Base-by-base conservation (phyloP, 1,139 yeast genomes). In the Pichia sp. region DNA sequence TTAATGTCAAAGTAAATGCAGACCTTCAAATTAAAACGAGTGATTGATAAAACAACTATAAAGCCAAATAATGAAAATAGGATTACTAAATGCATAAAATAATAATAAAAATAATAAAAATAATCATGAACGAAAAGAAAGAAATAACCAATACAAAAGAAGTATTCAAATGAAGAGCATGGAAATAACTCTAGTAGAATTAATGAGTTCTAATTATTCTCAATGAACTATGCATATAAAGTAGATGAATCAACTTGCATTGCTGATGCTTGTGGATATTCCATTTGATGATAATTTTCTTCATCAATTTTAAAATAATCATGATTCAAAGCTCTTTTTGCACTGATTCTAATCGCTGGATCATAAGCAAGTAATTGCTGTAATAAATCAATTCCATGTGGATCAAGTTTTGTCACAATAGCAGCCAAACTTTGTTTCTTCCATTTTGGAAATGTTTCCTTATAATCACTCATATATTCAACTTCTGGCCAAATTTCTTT, bases 401-500 rank as follows among this genome's bases (percentile, higher is more conserved):
- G 67, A 63, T 89, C 97, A 50, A 92, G 73, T 28, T 79, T 77
- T 2, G 96, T 92, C n/a, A 90, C 92, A 48, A 77, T 76, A 42
- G 74, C 77, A 24, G 79, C 73, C 58, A 92, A 68, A 54, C 79
- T 78, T 65, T 84, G 86, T 58, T 81, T 80, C 45, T 75, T 70
- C 97, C 97, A 92, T 66, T 90, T 89, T 23, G 98, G 98, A 74
- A 92, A 92, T 16, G 96, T 87, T 41, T 94, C 79, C 67, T 92
- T 92, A 69, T 85, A 92, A 68, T 92, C 97, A 23, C 97, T 97
- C 63, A 94, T 73, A 58, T 87, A 82, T 43, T 84, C 80, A 44
- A 94, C 96, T 58, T 95, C 98, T 4, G 98, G 97, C 99, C 99
- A 92, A 30, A 79, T 73, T 48, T 84, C 87, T 62, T 89, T 97